phyloP scores from a whole-genome alignment of 495 filamentous ascomycete species.

The Melanomma pulvis-pyrius region DNA sequence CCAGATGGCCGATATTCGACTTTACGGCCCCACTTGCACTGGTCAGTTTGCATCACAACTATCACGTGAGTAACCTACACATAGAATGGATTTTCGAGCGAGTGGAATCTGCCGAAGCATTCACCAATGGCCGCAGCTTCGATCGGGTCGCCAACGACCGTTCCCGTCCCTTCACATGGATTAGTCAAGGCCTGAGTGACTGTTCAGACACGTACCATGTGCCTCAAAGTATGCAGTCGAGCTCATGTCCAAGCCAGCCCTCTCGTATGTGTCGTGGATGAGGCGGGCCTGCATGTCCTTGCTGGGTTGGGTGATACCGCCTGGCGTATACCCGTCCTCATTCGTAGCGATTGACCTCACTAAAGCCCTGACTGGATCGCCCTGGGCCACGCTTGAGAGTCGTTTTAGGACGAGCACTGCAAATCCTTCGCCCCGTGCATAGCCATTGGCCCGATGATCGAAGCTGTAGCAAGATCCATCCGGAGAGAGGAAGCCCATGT shows the following conservation, averaged over 20 bases:
- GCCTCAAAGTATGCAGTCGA: constrained; percentile 22
- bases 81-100: not conserved
- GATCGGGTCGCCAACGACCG: constrained; percentile 54
- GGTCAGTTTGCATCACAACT: not conserved
- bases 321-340: constrained; percentile 48
- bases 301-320: constrained; percentile 34
- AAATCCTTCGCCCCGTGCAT: constrained; percentile 39
- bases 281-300: not conserved
- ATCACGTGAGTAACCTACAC: not conserved
- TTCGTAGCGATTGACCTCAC: constrained; percentile 50
- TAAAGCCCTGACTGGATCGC: constrained; percentile 48
- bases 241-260: constrained; percentile 35
- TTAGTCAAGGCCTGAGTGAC: not conserved
- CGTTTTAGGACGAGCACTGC: constrained; percentile 46
- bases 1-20: constrained; percentile 38
- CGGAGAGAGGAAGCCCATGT: constrained; percentile 33
- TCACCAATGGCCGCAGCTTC: constrained; percentile 59
- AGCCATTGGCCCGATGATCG: constrained; percentile 23
- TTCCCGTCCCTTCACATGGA: constrained; percentile 34
- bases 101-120: constrained; percentile 42
- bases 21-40: not conserved
- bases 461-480: constrained; percentile 15
- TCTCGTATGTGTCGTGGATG: constrained; percentile 8
- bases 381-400: constrained; percentile 34
- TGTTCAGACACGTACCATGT: constrained; percentile 23